Percentiles rank a stretch among this genome's conserved stretches.
phyloP scores from a whole-genome alignment of 2,329 filamentous ascomycete genomes.

The Stagonosporopsis vannaccii region DNA sequence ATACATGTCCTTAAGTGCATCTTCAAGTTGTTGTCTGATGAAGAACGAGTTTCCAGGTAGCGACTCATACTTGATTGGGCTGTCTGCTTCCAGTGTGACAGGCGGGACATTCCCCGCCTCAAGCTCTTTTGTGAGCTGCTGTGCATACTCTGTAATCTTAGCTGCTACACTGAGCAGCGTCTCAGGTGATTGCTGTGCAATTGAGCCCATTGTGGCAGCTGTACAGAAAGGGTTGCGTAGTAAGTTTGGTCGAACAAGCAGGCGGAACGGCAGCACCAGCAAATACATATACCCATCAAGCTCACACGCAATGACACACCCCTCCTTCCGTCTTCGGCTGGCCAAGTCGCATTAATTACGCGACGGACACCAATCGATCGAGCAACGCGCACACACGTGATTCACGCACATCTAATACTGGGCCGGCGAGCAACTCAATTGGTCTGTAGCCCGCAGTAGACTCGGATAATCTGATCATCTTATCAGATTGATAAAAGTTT shows the following conservation, averaged over 20 bases:
- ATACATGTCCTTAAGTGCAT: slow-evolving; percentile 57
- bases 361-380: not conserved
- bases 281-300: slow-evolving; percentile 1
- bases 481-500: slow-evolving; percentile 40
- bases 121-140: slow-evolving; percentile 52
- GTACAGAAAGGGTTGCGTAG: not conserved
- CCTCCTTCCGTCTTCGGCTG: slow-evolving; percentile 17
- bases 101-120: slow-evolving; percentile 54
- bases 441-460: not conserved
- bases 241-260: not conserved
- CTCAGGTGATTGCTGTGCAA: slow-evolving; percentile 25
- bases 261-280: not conserved
- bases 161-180: slow-evolving; percentile 56
- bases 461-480: slow-evolving; percentile 29
- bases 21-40: slow-evolving; percentile 54
- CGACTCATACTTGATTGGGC: slow-evolving; percentile 52
- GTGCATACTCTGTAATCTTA: slow-evolving; percentile 56
- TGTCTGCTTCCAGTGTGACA: slow-evolving; percentile 55
- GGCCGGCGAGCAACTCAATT: not conserved
- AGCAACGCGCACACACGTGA: not conserved
- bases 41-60: slow-evolving; percentile 55
- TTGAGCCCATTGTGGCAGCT: slow-evolving; percentile 25
- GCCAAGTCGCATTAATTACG: not conserved
- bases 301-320: not conserved
- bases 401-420: not conserved